phyloP scores from a whole-genome alignment of 2,329 filamentous ascomycete species.

The Aureobasidium sp. region DNA sequence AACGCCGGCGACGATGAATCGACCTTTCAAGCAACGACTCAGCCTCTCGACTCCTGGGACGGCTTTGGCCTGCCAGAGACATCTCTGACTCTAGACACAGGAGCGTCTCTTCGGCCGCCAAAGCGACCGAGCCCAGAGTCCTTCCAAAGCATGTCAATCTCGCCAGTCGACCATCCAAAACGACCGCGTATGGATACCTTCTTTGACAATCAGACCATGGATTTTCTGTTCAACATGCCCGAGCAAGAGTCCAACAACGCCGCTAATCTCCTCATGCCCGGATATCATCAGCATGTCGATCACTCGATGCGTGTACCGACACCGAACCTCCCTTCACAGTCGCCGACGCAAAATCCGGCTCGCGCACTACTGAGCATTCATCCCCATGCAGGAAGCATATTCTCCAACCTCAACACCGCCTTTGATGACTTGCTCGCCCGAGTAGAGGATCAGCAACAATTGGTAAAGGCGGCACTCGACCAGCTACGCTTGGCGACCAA shows the following conservation, averaged over 20 bases:
- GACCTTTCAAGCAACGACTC: background rate
- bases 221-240: background rate
- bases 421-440: conserved; percentile 2
- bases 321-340: background rate
- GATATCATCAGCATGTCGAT: background rate
- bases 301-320: background rate
- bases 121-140: conserved; percentile 3
- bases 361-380: conserved; percentile 5
- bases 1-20: background rate
- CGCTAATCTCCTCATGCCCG: background rate
- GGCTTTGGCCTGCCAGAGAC: background rate
- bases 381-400: conserved; percentile 1
- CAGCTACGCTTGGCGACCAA: background rate
- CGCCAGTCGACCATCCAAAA: background rate
- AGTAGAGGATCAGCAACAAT: background rate
- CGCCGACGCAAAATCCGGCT: background rate
- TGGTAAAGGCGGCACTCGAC: background rate
- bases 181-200: background rate
- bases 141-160: background rate
- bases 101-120: background rate
- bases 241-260: background rate
- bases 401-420: background rate
- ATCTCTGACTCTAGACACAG: background rate
- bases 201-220: background rate
- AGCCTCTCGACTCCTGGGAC: background rate